These are phyloP conservation scores for Rosa lucieae DNA, from an alignment of 306 rosid species.

Conservation along the genomic window DNA sequence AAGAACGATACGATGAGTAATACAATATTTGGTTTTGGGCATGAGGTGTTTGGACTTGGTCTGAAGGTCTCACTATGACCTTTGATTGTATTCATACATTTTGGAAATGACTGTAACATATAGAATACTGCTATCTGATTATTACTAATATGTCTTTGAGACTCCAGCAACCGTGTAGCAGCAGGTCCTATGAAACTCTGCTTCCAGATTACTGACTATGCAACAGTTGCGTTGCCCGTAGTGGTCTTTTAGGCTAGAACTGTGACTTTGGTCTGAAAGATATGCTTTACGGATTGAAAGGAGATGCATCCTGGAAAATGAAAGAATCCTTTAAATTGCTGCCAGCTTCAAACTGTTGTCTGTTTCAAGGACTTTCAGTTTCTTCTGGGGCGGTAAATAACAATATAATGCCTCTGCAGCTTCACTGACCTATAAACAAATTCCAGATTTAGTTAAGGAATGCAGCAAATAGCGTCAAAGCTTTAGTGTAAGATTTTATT, in stretches of 20 bases:
- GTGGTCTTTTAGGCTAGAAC: not conserved
- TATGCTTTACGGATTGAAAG: not conserved
- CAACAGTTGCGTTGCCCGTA: not conserved
- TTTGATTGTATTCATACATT: not conserved
- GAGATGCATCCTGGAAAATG: not conserved
- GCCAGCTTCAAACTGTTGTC: not conserved
- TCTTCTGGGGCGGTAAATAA: not conserved
- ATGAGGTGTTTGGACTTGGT: not conserved
- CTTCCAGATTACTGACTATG: not conserved
- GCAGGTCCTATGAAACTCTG: not conserved
- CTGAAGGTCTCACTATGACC: not conserved
- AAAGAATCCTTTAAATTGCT: conserved; percentile 7
- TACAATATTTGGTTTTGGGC: not conserved
- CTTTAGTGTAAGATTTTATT: conserved; percentile 10
- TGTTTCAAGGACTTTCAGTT: conserved; percentile 1
- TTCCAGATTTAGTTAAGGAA: conserved; percentile 15
- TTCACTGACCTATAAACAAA: conserved; percentile 39
- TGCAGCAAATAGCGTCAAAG: not conserved
- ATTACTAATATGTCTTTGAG: not conserved
- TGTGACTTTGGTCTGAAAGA: not conserved
- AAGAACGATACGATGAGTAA: not conserved
- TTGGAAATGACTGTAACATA: not conserved
- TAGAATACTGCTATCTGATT: not conserved
- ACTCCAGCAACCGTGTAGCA: not conserved
- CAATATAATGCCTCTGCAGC: conserved; percentile 5